Percentiles rank a stretch among this genome's conserved stretches.
Conservation (phyloP, 352 stramenopile species). For the Globisporangium carolinianum region DNA sequence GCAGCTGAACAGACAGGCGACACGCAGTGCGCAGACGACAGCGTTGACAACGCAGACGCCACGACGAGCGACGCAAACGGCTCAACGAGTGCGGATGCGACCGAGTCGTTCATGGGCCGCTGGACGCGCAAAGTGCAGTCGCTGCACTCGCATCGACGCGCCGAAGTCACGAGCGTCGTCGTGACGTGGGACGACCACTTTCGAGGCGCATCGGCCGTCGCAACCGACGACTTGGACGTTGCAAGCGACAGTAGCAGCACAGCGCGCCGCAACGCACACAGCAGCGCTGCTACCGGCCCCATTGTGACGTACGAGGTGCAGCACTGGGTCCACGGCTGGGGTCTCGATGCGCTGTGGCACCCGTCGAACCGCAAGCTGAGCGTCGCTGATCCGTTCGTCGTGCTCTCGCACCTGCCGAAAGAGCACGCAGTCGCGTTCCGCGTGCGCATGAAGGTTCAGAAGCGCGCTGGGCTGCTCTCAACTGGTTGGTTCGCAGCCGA, state of each 20-base stretch:
- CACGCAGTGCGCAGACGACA: constrained; percentile 3
- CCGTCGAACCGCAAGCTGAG: constrained; percentile 38
- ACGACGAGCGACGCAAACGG: background rate
- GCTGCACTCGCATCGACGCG: constrained; percentile 9
- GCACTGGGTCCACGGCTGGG: constrained; percentile 60
- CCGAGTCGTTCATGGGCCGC: constrained; percentile 9
- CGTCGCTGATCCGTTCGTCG: constrained; percentile 45
- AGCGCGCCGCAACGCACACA: too few relatives aligned
- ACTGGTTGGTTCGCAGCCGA: constrained; percentile 42
- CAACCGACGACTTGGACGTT: background rate
- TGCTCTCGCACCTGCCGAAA: constrained; percentile 40
- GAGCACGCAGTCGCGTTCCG: constrained; percentile 51
- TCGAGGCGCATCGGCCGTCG: constrained; percentile 9
- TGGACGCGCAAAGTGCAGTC: constrained; percentile 5
- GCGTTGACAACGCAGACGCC: background rate
- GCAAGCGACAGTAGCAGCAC: too few relatives aligned
- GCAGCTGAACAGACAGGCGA: background rate
- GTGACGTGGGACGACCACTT: constrained; percentile 65
- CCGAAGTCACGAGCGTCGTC: constrained; percentile 41
- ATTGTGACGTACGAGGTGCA: constrained; percentile 53
- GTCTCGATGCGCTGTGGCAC: constrained; percentile 56
- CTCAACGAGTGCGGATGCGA: background rate
- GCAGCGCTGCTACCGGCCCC: background rate
- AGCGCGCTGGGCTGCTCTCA: constrained; percentile 23
- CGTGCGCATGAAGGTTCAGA: constrained; percentile 44